Evolutionary conservation across 148 eudicot genomes (phyloP).

Genomic region (Rhododendron mucronatum): DNA sequence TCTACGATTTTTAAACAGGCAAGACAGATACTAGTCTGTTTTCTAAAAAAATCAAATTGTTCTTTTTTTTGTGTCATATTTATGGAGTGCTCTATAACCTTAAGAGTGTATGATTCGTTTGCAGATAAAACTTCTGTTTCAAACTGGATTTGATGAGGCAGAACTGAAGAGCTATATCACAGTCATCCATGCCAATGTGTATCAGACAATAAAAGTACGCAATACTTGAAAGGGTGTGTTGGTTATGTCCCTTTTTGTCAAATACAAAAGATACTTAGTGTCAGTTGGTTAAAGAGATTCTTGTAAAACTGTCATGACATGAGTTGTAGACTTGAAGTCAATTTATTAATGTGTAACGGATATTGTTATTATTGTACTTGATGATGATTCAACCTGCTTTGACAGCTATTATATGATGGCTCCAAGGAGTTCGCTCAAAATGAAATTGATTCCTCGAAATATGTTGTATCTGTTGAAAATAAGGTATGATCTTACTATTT

Average conservation of each 20-base stretch:
- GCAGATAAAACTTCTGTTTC: constrained; percentile 91
- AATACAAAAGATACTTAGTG: constrained; percentile 8
- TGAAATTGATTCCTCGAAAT: constrained; percentile 52
- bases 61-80: neutral
- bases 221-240: constrained; percentile 73
- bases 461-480: constrained; percentile 55
- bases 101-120: constrained; percentile 9
- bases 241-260: constrained; percentile 40
- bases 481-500: constrained; percentile 45
- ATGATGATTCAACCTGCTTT: neutral
- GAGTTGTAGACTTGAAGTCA: neutral
- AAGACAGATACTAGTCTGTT: constrained; percentile 21
- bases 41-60: neutral
- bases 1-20: constrained; percentile 97
- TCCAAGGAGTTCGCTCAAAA: constrained; percentile 76
- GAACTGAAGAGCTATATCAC: constrained; percentile 75
- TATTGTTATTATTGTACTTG: neutral
- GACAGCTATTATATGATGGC: constrained; percentile 78
- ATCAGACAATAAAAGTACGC: constrained; percentile 97
- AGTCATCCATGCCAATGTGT: constrained; percentile 92
- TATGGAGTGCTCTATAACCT: neutral
- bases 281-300: constrained; percentile 3
- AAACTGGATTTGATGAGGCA: constrained; percentile 82
- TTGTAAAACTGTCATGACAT: neutral
- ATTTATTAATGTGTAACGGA: neutral